phyloP scores from a whole-genome alignment of 2,329 filamentous ascomycete genomes.

The Xylariaceae sp. region DNA sequence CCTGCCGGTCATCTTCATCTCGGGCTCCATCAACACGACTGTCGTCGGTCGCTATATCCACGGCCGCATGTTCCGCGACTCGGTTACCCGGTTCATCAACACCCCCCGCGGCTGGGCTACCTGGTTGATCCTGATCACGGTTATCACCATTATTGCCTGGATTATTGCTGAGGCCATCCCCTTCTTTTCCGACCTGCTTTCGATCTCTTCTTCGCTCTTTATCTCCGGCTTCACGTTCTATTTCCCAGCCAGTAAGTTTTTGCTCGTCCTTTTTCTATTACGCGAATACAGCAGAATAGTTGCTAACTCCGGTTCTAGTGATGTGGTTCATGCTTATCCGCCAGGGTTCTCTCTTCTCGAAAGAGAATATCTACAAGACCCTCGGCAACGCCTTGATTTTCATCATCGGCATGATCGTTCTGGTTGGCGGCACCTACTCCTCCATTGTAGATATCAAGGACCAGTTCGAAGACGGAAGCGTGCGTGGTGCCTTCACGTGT shows the following conservation, averaged over 20 bases:
- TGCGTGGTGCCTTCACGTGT: constrained; percentile 23
- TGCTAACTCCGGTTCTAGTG: too few relatives aligned
- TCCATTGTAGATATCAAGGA: constrained; percentile 28
- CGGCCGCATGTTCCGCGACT: constrained; percentile 27
- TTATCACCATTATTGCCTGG: constrained; percentile 61
- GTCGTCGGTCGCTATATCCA: constrained; percentile 41
- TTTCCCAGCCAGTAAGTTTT: constrained; percentile 30
- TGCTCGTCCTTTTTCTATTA: too few relatives aligned
- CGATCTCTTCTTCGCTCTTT: constrained; percentile 46
- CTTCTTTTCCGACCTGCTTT: constrained; percentile 66
- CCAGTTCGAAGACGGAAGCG: constrained; percentile 15
- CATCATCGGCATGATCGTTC: constrained; percentile 25
- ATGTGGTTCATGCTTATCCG: constrained; percentile 31
- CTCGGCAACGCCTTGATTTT: constrained; percentile 22
- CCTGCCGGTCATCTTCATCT: constrained; percentile 60
- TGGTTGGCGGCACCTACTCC: constrained; percentile 29
- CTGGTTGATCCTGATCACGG: constrained; percentile 56
- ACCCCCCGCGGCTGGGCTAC: constrained; percentile 28
- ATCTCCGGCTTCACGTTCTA: constrained; percentile 42
- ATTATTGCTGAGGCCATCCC: constrained; percentile 70
- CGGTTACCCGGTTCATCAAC: constrained; percentile 29
- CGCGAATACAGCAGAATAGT: too few relatives aligned
- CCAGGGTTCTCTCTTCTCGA: constrained; percentile 24
- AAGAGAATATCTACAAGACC: constrained; percentile 22
- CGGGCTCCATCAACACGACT: constrained; percentile 60